Evolutionary conservation across 345 rosid species (phyloP).

Genomic region (Euphorbia pulcherrima): DNA sequence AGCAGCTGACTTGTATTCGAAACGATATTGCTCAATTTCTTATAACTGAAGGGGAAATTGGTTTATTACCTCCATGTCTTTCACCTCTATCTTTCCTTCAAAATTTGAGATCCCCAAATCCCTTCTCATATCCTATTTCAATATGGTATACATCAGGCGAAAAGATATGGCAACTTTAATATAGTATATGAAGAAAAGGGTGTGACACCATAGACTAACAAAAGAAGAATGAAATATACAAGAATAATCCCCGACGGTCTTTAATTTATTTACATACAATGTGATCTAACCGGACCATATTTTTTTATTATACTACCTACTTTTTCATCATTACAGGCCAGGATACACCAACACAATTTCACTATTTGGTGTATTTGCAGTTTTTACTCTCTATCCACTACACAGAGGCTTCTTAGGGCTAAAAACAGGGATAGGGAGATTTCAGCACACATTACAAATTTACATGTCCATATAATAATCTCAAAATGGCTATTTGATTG

Average conservation of each 20-base stretch:
- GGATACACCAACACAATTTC: background rate
- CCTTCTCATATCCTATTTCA: slow-evolving; percentile 23
- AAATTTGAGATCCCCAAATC: slow-evolving; percentile 25
- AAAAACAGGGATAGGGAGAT: background rate
- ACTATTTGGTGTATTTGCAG: background rate
- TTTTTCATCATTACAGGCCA: background rate
- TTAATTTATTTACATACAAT: background rate
- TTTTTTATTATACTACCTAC: background rate
- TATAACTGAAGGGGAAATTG: background rate
- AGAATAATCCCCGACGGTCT: background rate
- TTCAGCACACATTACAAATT: background rate
- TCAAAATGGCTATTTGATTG: no score
- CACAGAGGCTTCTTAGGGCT: background rate
- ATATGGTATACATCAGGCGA: background rate
- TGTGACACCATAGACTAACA: background rate
- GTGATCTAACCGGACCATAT: background rate
- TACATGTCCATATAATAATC: no score
- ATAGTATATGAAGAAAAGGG: background rate
- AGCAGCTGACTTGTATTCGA: background rate
- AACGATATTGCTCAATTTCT: background rate
- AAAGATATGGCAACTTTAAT: no score
- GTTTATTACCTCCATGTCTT: slow-evolving; percentile 29
- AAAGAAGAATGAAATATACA: no score
- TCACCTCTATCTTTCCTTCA: slow-evolving; percentile 28
- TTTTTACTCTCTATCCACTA: background rate